These are phyloP conservation scores for Colletotrichum eremochloae DNA, from an alignment of 2,329 filamentous ascomycete species.

Conservation along the genomic window DNA sequence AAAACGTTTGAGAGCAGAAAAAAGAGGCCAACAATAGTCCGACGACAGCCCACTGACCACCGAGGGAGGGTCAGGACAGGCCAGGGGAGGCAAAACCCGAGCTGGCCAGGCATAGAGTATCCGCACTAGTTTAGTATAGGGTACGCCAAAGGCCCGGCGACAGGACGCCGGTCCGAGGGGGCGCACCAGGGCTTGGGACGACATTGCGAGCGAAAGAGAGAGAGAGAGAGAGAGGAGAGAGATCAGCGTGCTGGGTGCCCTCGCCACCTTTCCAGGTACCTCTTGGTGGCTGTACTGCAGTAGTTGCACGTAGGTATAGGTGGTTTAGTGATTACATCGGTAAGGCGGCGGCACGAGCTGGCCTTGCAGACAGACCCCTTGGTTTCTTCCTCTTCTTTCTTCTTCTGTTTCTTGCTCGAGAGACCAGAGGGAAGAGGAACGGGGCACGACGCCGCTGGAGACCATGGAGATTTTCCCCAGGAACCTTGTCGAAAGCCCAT, in stretches of 20 bases:
- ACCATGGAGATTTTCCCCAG: neutral
- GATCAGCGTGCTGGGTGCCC: constrained; percentile 22
- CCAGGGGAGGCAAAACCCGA: neutral
- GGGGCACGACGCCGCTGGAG: neutral
- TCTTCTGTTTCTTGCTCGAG: neutral
- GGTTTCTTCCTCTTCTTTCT: no score
- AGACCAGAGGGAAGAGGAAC: neutral
- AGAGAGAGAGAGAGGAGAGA: constrained; percentile 31
- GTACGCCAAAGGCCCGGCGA: constrained; percentile 21
- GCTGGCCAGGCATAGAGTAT: neutral
- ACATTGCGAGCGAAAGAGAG: constrained; percentile 9
- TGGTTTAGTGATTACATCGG: neutral
- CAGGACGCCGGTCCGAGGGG: constrained; percentile 22
- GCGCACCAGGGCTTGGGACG: constrained; percentile 33
- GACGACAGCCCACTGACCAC: constrained; percentile 8
- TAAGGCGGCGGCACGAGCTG: neutral
- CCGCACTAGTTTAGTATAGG: neutral
- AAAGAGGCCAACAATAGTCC: neutral
- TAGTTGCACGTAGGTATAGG: no score
- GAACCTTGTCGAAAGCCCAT: neutral
- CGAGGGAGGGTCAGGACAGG: neutral
- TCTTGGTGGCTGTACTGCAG: neutral
- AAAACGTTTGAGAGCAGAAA: constrained; percentile 16
- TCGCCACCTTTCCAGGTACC: neutral
- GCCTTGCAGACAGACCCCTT: neutral